A percentile compares a stretch with the other conserved stretches of the same genome.
These are phyloP conservation scores for Chalaropsis thielavioides DNA, from an alignment of 2,329 filamentous ascomycete species.

Conservation along the genomic window DNA sequence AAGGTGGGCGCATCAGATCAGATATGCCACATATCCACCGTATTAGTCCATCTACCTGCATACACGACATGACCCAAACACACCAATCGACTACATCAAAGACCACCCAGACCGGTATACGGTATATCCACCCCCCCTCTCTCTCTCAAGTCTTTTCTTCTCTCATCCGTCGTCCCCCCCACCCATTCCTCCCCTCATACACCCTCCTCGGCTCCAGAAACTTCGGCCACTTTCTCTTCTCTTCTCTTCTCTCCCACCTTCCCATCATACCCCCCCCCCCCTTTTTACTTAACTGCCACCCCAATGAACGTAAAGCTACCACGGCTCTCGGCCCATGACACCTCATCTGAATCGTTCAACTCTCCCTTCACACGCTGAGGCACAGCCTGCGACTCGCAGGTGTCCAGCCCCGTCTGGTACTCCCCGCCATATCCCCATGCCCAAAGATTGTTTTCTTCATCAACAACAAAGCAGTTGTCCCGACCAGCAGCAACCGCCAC, in stretches of 20 bases:
- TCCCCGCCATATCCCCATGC: conserved; percentile 15
- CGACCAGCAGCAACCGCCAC: conserved; percentile 9
- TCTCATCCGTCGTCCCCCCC: neutral
- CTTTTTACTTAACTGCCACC: neutral
- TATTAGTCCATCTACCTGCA: neutral
- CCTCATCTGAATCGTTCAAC: neutral
- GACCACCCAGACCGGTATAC: neutral
- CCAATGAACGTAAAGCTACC: conserved; percentile 16
- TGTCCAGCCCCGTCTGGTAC: conserved; percentile 14
- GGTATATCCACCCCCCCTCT: neutral
- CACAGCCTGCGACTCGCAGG: conserved; percentile 4
- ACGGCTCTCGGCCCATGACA: conserved; percentile 13
- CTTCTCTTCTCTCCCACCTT: neutral
- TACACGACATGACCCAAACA: neutral
- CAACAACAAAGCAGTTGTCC: conserved; percentile 15
- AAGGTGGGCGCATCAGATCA: too few species aligned
- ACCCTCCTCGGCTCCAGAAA: neutral
- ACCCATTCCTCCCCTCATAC: neutral
- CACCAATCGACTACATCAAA: neutral
- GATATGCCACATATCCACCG: too few species aligned
- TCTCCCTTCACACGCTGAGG: conserved; percentile 7
- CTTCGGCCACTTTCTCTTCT: neutral
- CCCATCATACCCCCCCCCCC: neutral
- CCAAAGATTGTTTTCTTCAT: conserved; percentile 9
- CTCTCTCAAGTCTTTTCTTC: neutral